phyloP scores from a whole-genome alignment of 2,329 filamentous ascomycete species.

The Botrytis porri region DNA sequence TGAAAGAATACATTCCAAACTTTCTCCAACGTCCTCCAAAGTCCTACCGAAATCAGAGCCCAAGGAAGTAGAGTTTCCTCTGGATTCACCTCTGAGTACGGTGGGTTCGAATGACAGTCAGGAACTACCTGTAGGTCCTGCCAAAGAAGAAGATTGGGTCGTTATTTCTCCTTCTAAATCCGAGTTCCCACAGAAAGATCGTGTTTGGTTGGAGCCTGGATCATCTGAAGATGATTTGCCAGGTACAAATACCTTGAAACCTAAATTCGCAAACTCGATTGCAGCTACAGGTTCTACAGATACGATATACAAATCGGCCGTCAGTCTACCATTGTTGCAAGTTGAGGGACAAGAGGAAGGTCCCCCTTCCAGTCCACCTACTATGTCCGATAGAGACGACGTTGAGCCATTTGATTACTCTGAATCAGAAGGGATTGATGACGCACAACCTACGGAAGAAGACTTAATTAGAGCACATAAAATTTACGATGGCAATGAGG shows the following conservation, averaged over 20 bases:
- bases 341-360: slow-evolving; percentile 45
- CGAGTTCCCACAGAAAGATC: slow-evolving; percentile 26
- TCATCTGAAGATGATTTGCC: slow-evolving; percentile 36
- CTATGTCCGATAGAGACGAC: slow-evolving; percentile 37
- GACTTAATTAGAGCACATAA: slow-evolving; percentile 75
- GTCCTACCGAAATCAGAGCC: background rate
- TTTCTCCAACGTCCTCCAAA: slow-evolving; percentile 25
- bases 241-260: slow-evolving; percentile 32
- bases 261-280: slow-evolving; percentile 37
- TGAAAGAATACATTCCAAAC: slow-evolving; percentile 33
- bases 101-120: slow-evolving; percentile 24
- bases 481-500: slow-evolving; percentile 82
- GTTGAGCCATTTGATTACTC: slow-evolving; percentile 25
- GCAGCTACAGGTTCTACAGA: slow-evolving; percentile 44
- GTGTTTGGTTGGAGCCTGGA: slow-evolving; percentile 37
- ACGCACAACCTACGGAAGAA: slow-evolving; percentile 42
- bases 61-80: slow-evolving; percentile 19
- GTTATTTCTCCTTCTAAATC: slow-evolving; percentile 34
- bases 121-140: slow-evolving; percentile 20
- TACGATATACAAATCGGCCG: slow-evolving; percentile 47
- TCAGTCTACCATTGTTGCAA: slow-evolving; percentile 49
- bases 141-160: slow-evolving; percentile 36
- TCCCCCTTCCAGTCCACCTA: slow-evolving; percentile 21
- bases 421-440: slow-evolving; percentile 15
- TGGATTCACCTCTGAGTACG: slow-evolving; percentile 27